These are phyloP conservation scores for Tulasnella sp. DNA, from an alignment of 768 basidiomycete species.

Conservation along the genomic window DNA sequence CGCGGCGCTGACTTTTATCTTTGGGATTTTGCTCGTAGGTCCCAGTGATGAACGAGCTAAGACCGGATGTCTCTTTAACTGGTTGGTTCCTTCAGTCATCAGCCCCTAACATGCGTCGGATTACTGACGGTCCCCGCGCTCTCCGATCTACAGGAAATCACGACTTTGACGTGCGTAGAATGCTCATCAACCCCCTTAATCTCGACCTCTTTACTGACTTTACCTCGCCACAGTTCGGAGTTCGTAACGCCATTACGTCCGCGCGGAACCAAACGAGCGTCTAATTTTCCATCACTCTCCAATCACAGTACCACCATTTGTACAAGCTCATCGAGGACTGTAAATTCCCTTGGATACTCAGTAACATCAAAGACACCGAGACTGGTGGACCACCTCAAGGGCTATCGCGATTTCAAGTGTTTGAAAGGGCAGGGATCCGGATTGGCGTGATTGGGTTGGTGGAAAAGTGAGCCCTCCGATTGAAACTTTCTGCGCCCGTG, in stretches of 20 bases:
- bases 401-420: conserved; percentile 57
- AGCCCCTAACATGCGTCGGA: background rate
- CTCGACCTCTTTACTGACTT: background rate
- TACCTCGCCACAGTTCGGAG: conserved; percentile 33
- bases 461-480: conserved; percentile 56
- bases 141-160: conserved; percentile 65
- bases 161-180: conserved; percentile 61
- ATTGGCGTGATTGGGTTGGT: conserved; percentile 84
- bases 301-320: conserved; percentile 52
- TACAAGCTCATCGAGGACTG: conserved; percentile 62
- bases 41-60: conserved; percentile 77
- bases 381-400: conserved; percentile 61
- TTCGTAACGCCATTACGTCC: conserved; percentile 28
- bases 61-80: conserved; percentile 73
- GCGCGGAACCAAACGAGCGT: background rate
- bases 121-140: background rate
- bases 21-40: conserved; percentile 47
- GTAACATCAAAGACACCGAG: conserved; percentile 72
- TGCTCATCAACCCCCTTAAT: background rate
- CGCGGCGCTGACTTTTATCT: background rate
- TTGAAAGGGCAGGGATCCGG: conserved; percentile 66
- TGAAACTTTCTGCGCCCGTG: background rate
- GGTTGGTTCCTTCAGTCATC: conserved; percentile 46
- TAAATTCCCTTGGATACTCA: conserved; percentile 83
- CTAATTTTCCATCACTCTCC: background rate